Evolutionary conservation across 208 protist genomes (phyloP).

Genomic region (Leishmania amazonensis): DNA sequence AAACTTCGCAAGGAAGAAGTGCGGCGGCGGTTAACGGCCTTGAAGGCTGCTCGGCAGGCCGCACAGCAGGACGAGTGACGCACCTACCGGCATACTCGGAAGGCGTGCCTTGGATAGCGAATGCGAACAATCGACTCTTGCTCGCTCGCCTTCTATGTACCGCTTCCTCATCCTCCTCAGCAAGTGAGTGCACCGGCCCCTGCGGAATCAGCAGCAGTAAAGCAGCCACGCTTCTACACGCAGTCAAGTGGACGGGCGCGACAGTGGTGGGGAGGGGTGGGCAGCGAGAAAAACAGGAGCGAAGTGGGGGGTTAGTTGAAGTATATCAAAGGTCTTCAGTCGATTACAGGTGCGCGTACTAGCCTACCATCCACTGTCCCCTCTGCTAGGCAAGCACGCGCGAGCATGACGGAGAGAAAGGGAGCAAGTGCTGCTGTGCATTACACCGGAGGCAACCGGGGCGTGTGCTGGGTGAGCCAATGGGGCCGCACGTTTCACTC

Average conservation of each 20-base stretch:
- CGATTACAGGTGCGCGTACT: neutral
- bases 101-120: neutral
- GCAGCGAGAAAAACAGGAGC: neutral
- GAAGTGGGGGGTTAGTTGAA: neutral
- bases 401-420: neutral
- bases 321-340: neutral
- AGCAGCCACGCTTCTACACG: neutral
- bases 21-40: slow-evolving; percentile 47
- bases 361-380: neutral
- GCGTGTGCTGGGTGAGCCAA: neutral
- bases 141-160: neutral
- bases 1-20: slow-evolving; percentile 50
- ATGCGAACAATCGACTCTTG: neutral
- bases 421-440: neutral
- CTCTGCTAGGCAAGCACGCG: neutral
- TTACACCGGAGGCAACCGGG: neutral
- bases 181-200: too few relatives aligned
- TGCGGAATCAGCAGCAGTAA: neutral
- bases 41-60: slow-evolving; percentile 40
- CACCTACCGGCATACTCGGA: neutral
- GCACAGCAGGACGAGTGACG: slow-evolving; percentile 8
- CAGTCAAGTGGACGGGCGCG: neutral
- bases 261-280: neutral
- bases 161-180: neutral
- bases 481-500: neutral